phyloP scores from a whole-genome alignment of 2,329 filamentous ascomycete species.

The Trichophyton benhamiae region DNA sequence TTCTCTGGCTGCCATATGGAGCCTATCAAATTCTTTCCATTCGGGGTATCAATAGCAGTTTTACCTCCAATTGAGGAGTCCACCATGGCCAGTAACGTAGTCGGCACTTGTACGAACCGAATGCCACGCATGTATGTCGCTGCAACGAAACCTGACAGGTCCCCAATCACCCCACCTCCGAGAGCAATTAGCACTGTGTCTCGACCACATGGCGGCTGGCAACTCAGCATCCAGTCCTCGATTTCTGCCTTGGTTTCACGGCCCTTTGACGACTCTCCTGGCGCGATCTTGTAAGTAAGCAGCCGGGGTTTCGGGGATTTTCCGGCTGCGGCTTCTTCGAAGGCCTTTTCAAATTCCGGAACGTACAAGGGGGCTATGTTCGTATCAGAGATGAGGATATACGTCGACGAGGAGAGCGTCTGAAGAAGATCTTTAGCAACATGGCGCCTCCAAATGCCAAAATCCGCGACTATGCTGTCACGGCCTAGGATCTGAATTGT shows the following conservation, averaged over 20 bases:
- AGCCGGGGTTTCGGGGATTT: conserved; percentile 50
- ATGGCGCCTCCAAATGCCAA: conserved; percentile 75
- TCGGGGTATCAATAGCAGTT: conserved; percentile 90
- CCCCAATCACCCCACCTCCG: conserved; percentile 91
- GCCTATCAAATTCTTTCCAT: conserved; percentile 91
- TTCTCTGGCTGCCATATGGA: conserved; percentile 92
- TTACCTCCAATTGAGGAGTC: conserved; percentile 98
- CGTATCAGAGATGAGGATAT: conserved; percentile 92
- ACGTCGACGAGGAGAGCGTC: conserved; percentile 73
- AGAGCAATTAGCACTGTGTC: conserved; percentile 92
- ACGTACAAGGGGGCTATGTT: conserved; percentile 76
- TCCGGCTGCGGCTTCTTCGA: conserved; percentile 40
- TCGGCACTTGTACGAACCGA: conserved; percentile 91
- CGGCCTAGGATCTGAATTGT: conserved; percentile 74
- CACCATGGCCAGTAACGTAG: conserved; percentile 90
- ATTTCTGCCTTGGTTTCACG: conserved; percentile 88
- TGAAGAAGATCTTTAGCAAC: conserved; percentile 68
- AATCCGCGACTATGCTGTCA: conserved; percentile 83
- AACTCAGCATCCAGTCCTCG: conserved; percentile 90
- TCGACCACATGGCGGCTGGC: conserved; percentile 71
- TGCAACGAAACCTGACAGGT: conserved; percentile 94
- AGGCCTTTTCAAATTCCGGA: conserved; percentile 58
- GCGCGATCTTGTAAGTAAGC: conserved; percentile 73
- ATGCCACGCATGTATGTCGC: conserved; percentile 98
- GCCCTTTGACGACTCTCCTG: conserved; percentile 87